Evolutionary conservation across 2,329 filamentous ascomycete species (phyloP), one percentile per base, ranked within the genome.

Genomic region (Alternaria ethzedia): DNA sequence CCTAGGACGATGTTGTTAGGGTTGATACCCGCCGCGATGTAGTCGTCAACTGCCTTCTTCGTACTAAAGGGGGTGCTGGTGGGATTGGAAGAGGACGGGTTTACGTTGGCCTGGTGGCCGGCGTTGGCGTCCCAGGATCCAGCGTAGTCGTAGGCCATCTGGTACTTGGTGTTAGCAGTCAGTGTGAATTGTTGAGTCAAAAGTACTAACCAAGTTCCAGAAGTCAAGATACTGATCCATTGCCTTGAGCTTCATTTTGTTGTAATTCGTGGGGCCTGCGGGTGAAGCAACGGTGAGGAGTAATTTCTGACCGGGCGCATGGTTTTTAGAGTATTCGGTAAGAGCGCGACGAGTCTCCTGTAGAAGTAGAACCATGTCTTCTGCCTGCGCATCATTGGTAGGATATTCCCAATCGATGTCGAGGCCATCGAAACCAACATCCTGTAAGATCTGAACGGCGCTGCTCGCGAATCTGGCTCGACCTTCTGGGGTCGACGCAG

Each of bases 61-160:
- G 78, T 79, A 64, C 74, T 79, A 62, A 75, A 79, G 3, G 76
- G 78, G 1, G 78, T 80, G 67, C 69, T 72, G 44, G 41, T 45
- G 1, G 76, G 72, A 61, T 77, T 76, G 44, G 17, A 58, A 4
- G 64, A 51, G 3, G 76, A 79, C 0, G 70, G 59, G 28, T 74
- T 54, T 58, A 63, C 73, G 66, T 79, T 79, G 10, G 78, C 77
- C 28, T 76, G 64, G 57, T 80, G 77, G 17, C 78, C 78, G 4
- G 78, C 67, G 25, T 68, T 66, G 5, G 68, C 51, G 65, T 79
- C 76, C 77, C 78, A 79, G 2, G 73, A 76, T 9, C 78, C 78
- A 12, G 78, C 70, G 63, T 89, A 96, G 81, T 97, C 93, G 80
- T 97, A 97, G 2, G 91, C 91, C 93, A 97, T 97, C 59, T 62